Percentiles rank a stretch among this genome's conserved stretches.
These are phyloP conservation scores for Diplodia corticola DNA, from an alignment of 2,329 filamentous ascomycete species.

Conservation along the genomic window DNA sequence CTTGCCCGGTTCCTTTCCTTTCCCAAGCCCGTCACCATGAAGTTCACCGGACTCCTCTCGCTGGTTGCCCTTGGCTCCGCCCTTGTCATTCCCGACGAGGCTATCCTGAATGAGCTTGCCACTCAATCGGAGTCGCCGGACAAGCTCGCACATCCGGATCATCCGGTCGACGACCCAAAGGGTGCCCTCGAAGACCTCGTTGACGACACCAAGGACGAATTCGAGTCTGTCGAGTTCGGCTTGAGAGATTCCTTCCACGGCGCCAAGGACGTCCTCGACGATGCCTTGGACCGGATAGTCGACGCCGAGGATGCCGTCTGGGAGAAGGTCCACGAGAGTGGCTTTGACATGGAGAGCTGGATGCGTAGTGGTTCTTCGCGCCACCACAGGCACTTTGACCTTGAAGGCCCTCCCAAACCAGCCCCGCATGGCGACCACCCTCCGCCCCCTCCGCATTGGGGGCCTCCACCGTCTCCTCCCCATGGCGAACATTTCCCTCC, in stretches of 20 bases:
- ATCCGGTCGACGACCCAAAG: constrained; percentile 34
- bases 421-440: constrained; percentile 29
- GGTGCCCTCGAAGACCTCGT: constrained; percentile 37
- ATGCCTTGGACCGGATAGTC: constrained; percentile 44
- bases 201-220: constrained; percentile 31
- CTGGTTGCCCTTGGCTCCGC: constrained; percentile 53
- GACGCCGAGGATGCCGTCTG: constrained; percentile 42
- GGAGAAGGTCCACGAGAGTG: constrained; percentile 45
- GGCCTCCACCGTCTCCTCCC: constrained; percentile 35
- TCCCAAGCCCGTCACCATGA: constrained; percentile 45
- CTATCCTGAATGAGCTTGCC: constrained; percentile 34
- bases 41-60: constrained; percentile 50
- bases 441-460: constrained; percentile 38
- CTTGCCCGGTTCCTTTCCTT: constrained; percentile 18
- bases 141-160: constrained; percentile 5
- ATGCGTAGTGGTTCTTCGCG: constrained; percentile 39
- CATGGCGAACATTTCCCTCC: constrained; percentile 25
- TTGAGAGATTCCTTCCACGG: constrained; percentile 26
- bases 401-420: neutral
- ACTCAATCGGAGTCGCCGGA: constrained; percentile 38
- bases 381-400: neutral
- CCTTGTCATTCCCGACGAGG: constrained; percentile 55
- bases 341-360: constrained; percentile 52
- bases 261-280: constrained; percentile 44
- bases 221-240: constrained; percentile 20